phyloP scores from a whole-genome alignment of 2,329 filamentous ascomycete species.

The Colletotrichum tofieldiae region DNA sequence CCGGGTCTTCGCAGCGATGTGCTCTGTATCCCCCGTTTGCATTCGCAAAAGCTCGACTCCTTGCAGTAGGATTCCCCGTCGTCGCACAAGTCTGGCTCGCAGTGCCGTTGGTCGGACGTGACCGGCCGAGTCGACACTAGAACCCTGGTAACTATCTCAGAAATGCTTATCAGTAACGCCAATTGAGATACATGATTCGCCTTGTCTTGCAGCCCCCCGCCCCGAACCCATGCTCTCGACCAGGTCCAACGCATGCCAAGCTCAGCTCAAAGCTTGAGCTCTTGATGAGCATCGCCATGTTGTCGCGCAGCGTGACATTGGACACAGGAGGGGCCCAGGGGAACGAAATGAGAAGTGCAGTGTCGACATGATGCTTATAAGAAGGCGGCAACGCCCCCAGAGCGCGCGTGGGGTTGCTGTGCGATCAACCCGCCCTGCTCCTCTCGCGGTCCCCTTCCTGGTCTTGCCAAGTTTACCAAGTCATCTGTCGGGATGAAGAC shows the following conservation, averaged over 20 bases:
- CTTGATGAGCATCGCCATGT: conserved; percentile 3
- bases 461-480: conserved; percentile 3
- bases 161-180: conserved; percentile 33
- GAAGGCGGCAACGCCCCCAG: neutral
- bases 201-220: conserved; percentile 16
- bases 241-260: conserved; percentile 32
- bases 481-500: conserved; percentile 38
- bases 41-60: neutral
- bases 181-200: conserved; percentile 29
- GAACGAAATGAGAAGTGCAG: conserved; percentile 1
- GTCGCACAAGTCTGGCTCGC: conserved; percentile 8
- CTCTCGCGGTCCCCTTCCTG: conserved; percentile 17
- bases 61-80: conserved; percentile 18
- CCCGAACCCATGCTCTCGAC: neutral
- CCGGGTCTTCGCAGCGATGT: neutral
- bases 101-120: neutral
- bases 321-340: neutral
- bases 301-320: conserved; percentile 13
- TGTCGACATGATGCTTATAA: conserved; percentile 11
- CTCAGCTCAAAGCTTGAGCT: conserved; percentile 27
- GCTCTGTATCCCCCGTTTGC: neutral
- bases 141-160: neutral
- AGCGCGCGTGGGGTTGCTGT: neutral
- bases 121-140: neutral
- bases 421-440: conserved; percentile 21